Conservation (phyloP, 176 grass and related monocot genomes). For the Hordeum marinum region DNA sequence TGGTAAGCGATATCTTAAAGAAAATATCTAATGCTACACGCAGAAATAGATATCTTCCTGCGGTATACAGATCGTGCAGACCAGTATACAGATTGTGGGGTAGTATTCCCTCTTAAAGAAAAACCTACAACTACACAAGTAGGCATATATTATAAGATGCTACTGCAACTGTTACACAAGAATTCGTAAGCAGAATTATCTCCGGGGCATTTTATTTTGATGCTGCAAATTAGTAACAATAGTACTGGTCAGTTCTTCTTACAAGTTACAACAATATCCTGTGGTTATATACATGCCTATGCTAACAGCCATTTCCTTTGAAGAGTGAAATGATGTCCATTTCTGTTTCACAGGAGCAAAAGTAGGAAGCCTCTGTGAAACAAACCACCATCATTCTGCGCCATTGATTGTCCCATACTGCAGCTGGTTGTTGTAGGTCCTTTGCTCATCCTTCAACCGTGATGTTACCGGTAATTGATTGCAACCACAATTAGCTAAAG, state of each 20-base stretch:
- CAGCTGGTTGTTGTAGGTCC: not conserved
- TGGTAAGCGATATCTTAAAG: too few relatives aligned
- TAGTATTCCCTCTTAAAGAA: not conserved
- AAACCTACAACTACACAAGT: not conserved
- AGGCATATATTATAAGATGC: not conserved
- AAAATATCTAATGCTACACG: not conserved
- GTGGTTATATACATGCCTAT: not conserved
- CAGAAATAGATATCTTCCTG: not conserved
- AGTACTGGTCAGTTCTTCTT: not conserved
- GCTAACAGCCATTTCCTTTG: not conserved
- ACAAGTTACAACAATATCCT: constrained; percentile 18
- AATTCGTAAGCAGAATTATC: not conserved
- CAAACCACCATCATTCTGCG: not conserved
- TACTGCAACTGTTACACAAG: not conserved
- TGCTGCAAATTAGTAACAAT: not conserved
- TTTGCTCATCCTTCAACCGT: not conserved
- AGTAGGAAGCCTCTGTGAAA: not conserved
- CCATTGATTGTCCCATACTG: not conserved
- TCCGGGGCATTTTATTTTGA: not conserved
- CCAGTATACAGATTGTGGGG: not conserved
- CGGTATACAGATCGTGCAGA: too few relatives aligned
- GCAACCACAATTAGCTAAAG: not conserved
- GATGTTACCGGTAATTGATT: constrained; percentile 11
- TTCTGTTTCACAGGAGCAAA: constrained; percentile 14
- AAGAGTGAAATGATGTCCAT: too few relatives aligned